Percentiles rank a stretch among this genome's conserved stretches.
Evolutionary conservation across 805 yeast species (phyloP).

Genomic region (Ogataea degrootiae): DNA sequence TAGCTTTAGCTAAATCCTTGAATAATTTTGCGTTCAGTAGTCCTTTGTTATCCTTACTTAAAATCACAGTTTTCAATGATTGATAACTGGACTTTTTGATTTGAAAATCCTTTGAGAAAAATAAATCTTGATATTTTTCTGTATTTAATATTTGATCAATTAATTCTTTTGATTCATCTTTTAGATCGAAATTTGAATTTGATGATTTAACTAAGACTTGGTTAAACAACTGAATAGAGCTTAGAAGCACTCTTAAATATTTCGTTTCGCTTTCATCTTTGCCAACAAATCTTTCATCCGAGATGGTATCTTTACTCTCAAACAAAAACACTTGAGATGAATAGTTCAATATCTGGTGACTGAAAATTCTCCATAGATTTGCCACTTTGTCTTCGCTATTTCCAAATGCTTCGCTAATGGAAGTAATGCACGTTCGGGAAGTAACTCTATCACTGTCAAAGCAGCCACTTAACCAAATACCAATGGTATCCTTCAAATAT

Average conservation of each 20-base stretch:
- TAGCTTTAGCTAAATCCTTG: conserved; percentile 40
- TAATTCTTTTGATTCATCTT: conserved; percentile 18
- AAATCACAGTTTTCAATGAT: conserved; percentile 30
- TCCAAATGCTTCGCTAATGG: conserved; percentile 52
- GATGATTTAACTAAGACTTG: conserved; percentile 9
- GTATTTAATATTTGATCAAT: conserved; percentile 33
- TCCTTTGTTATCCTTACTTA: conserved; percentile 10
- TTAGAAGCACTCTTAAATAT: conserved; percentile 51
- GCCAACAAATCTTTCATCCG: conserved; percentile 69
- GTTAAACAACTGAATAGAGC: conserved; percentile 46
- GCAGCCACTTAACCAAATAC: conserved; percentile 66
- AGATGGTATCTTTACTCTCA: conserved; percentile 60
- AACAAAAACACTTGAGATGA: conserved; percentile 45
- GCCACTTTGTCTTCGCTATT: conserved; percentile 48
- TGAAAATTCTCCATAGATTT: conserved; percentile 58
- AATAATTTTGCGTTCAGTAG: conserved; percentile 27
- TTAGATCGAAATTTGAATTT: conserved; percentile 5
- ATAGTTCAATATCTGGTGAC: conserved; percentile 50
- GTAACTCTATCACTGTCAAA: conserved; percentile 69
- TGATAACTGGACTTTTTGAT: conserved; percentile 39
- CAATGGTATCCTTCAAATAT: conserved; percentile 66
- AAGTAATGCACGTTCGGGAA: conserved; percentile 41
- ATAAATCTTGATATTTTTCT: conserved; percentile 42
- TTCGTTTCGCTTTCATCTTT: conserved; percentile 63
- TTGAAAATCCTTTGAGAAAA: conserved; percentile 34